A percentile compares a stretch with the other conserved stretches of the same genome.
Conservation (phyloP, 345 rosid genomes). For the Jatropha curcas region DNA sequence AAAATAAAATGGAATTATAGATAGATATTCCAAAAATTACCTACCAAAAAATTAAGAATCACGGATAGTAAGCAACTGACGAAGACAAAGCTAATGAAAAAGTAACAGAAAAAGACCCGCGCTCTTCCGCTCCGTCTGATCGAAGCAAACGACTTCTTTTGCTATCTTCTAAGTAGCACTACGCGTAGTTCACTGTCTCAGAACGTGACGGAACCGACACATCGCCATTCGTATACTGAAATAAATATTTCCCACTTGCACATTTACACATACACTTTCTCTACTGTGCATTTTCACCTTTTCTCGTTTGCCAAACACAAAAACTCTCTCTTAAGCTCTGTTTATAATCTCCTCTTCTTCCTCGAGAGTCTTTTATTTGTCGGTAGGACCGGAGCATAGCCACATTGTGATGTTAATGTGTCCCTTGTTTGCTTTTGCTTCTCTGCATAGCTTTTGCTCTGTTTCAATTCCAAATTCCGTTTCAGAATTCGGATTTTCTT, state of each 20-base stretch:
- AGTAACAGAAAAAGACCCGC: constrained; percentile 16
- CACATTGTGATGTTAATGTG: background rate
- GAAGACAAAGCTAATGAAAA: no score
- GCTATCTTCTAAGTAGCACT: no score
- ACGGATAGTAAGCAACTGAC: background rate
- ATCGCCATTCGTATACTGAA: background rate
- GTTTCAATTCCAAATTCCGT: background rate
- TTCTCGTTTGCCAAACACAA: constrained; percentile 35
- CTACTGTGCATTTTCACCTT: constrained; percentile 19
- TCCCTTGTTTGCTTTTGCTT: background rate
- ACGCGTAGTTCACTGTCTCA: no score
- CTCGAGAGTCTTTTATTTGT: constrained; percentile 9
- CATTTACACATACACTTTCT: background rate
- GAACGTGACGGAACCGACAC: constrained; percentile 41
- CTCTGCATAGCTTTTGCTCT: background rate
- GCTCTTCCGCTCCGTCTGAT: constrained; percentile 29
- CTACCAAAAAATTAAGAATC: background rate
- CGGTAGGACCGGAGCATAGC: constrained; percentile 12
- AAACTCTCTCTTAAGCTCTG: constrained; percentile 19
- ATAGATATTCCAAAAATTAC: no score
- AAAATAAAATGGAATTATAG: no score
- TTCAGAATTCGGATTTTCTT: background rate
- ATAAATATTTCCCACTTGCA: background rate
- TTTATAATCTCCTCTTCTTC: background rate
- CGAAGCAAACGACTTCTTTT: constrained; percentile 13